Base-by-base conservation (phyloP, 2,329 filamentous ascomycete genomes). In the Aphanoascus verrucosus region DNA sequence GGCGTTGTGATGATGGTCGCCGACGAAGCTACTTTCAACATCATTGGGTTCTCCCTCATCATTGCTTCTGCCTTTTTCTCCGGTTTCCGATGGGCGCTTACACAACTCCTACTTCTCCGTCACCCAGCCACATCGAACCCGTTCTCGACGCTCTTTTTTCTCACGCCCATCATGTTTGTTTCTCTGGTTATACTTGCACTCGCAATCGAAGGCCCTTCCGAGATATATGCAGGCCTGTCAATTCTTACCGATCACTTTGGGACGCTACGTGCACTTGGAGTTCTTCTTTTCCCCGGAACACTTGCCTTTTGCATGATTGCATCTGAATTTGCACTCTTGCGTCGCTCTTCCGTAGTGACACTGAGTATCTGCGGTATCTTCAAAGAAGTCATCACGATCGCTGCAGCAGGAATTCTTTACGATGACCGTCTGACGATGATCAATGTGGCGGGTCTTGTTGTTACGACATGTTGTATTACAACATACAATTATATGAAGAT, bases 1-100 rank as follows among this genome's bases (percentile, higher is more conserved):
- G 93, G 93, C 56, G 91, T 98, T 7, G 78, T 98, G 57, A 94
- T 97, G 83, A 98, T 98, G 93, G 93, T 97, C 0, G 88, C 89
- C 5, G 93, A 91, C 56, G 93, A 98, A 71, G 84, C 94, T 37
- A 83, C 88, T 48, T 98, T 98, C 71, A 83, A 89, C 62, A 76
- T 85, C 0, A 77, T 88, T 31, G 93, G 93, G 41, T 98, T 98
- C 69, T 71, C 88, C 45, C 84, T 98, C 59, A 86, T 97, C 71
- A 97, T 98, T 69, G 83, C 85, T 0, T 90, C 93, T 11, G 88
- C 89, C 50, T 93, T 94, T 72, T 95, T 95, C 67, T 95, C 89
- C 1, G 93, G 93, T 52, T 95, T 98, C 73, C 85, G 93, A 62
- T 98, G 93, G 93, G 88, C 82, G n/a, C 74, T 98, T n/a, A 97